These are phyloP conservation scores for Colletotrichum cordylinicola DNA, from an alignment of 2,329 filamentous ascomycete species.

Conservation along the genomic window DNA sequence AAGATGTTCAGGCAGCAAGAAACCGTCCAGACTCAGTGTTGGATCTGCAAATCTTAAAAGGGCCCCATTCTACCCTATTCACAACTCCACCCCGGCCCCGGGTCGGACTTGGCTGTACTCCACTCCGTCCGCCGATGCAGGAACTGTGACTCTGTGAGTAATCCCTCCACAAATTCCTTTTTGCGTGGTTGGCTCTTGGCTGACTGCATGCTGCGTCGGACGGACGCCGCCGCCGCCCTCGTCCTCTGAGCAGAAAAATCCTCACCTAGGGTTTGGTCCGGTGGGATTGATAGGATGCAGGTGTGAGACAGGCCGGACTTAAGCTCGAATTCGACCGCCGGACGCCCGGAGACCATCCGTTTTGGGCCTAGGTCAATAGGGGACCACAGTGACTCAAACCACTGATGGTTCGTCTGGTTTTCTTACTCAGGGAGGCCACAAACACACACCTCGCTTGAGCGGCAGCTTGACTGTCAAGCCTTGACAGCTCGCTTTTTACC, in stretches of 20 bases:
- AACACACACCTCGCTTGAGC: not conserved
- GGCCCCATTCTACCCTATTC: not conserved
- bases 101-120: constrained; percentile 4
- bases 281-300: not conserved
- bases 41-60: not conserved
- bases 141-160: constrained; percentile 21
- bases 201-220: not conserved
- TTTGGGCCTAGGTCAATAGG: not conserved
- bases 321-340: not conserved
- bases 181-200: not conserved
- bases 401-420: not conserved
- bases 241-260: not conserved
- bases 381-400: not conserved
- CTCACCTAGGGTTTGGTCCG: not conserved
- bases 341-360: not conserved
- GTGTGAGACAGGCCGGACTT: constrained; percentile 1
- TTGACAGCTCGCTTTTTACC: not conserved
- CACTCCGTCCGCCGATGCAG: constrained; percentile 18
- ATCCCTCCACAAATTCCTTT: not conserved
- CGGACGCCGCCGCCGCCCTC: not conserved
- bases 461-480: not conserved
- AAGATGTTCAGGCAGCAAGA: not conserved
- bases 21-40: not conserved
- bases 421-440: not conserved
- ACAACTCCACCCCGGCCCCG: constrained; percentile 10